Evolutionary conservation across 805 yeast species (phyloP), one percentile per base, ranked within the genome.

Genomic region (Candida ponderosae): DNA sequence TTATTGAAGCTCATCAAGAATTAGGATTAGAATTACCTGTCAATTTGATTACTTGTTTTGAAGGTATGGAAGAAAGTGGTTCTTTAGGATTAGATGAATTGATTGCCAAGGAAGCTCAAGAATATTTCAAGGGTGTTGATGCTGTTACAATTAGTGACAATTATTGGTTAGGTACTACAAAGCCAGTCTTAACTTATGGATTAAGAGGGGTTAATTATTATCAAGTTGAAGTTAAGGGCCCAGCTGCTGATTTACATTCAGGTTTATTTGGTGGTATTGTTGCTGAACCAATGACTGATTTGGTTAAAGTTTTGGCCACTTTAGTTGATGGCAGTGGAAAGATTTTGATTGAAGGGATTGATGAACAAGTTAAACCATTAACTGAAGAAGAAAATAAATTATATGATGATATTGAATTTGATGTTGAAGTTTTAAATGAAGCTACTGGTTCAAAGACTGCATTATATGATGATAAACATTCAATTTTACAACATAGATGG

Each of bases 21-120:
- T 73, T 86, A 40, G 88, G 86, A 17, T 55, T 85, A 54, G 96
- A 89, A 45, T 71, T 93, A 40, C 99, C 99, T 16, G 97, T 93
- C 44, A 93, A 93, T 66, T 64, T 93, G 51, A 74, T 88, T 35
- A 81, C 84, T 58, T 87, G 96, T 63, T 93, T 93, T 54, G 99
- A 93, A 66, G 97, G 98, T 43, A 93, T 93, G 99, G 99, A 93
- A 66, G 99, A 93, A 66, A 79, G 89, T 45, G 99, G 99, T 18
- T 87, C 96, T 26, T 63, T 86, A 35, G 97, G 97, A 27, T 73
- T 93, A 46, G 98, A 90, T 49, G 78, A 68, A 27, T 74, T 93
- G 53, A 82, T 93, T 53, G 80, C 79, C 35, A 62, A 67, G 31
- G 97, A 93, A 66, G 89, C 95, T 38, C 60, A 72, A 37, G 60